Evolutionary conservation across 352 stramenopile genomes (phyloP), one percentile per base, ranked within the genome.

Genomic region (Phytophthora pini): DNA sequence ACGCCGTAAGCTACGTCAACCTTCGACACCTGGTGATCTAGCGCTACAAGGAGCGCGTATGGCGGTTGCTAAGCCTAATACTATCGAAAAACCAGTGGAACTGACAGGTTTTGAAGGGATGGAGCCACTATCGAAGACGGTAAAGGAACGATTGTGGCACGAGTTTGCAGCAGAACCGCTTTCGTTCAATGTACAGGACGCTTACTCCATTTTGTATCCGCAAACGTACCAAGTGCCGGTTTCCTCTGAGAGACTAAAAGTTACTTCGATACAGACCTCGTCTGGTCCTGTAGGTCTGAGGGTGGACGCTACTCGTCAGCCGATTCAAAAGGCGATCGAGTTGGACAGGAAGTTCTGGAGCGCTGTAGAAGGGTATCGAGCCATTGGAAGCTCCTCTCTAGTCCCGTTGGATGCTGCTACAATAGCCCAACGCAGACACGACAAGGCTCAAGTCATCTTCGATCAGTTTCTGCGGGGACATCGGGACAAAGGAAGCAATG

Each of bases 281-380:
- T 39, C 48, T n/a, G 54, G 36, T 29, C 13, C 39, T 10, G 20
- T 38, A 17, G 8, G 56, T 10, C 31, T 70, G 32, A 41, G 60
- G 12, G 61, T 68, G 4, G 50, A 62, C 39, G 39, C 66, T 2
- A 62, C 45, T 31, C 54, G 36, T 12, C 20, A 74, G 10, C 46
- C 55, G 24, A 11, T 49, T 11, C 50, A 66, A 10, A 61, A 66
- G 11, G 50, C 70, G 1, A 64, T 84, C 2, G 56, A 77, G 4
- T 51, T 71, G 2, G 58, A 82, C 50, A 75, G 70, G 57, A 80
- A 77, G 50, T 92, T 92, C 55, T 92, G 83, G 83, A 87, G 79
- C 50, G 79, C 79, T 7, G 72, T 89, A 2, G 79, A 90, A 68
- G 79, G 81, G 0, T 90, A 79, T 56, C 77, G 76, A 34, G 66